Evolutionary conservation across 805 yeast genomes (phyloP), one percentile per base, ranked within the genome.

Genomic region (Lachancea cidri): DNA sequence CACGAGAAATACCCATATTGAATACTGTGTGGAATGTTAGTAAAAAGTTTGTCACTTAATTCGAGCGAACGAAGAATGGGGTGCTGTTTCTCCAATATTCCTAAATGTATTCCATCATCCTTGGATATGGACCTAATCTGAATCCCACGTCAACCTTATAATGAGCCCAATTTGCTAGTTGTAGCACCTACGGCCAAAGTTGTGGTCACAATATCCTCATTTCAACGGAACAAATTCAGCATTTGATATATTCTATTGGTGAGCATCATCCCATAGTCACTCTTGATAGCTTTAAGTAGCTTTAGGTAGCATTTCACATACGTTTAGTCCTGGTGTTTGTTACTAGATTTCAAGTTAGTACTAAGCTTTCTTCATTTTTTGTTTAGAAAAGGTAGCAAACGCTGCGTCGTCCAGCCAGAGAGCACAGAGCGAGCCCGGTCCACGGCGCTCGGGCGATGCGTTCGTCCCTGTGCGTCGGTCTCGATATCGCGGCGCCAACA

Each of bases 1-100:
- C 98, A 82, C 98, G 91, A 76, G 98, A 88, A 85, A 91, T 91
- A 89, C 98, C 98, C 98, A 91, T 91, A 73, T 73, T 84, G 68
- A 55, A 52, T 35, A 33, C 15, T 17, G 27, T 4, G 14, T 14
- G 31, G n/a, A 18, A 17, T 25, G 46, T 42, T 42, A 42, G 46
- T 42, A 42, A 15, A 13, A 14, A 17, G 30, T 33, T 17, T 33
- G 14, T 13, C 13, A 11, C n/a, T 17, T 9, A 24, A 17, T 11
- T 9, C 33, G 27, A 22, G 11, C 7, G 27, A 22, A 22, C 27
- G 11, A 22, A 7, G 27, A 11, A 22, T 7, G 11, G 27, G 11
- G 27, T 11, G 9, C 27, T 7, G 27, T 7, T 22, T 7, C 11
- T 22, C 7, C 7, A 7, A 22, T 22, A n/a, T n/a, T n/a, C n/a